These are phyloP conservation scores for Protomyces macrosporus DNA, from an alignment of 1,139 yeast genomes.

Conservation along the genomic window DNA sequence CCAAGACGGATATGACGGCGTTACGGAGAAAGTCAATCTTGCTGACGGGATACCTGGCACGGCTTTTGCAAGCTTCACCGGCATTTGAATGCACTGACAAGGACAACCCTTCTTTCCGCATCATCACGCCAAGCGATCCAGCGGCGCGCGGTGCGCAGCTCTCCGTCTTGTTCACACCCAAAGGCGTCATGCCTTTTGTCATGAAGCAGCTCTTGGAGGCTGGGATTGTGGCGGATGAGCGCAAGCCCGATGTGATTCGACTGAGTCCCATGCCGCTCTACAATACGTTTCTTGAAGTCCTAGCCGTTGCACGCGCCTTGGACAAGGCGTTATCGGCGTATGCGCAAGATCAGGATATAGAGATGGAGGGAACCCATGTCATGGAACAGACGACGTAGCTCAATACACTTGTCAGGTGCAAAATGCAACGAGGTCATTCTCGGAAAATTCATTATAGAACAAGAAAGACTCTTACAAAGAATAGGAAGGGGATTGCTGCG, in stretches of 20 bases:
- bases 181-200: constrained; percentile 61
- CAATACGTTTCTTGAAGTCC: constrained; percentile 65
- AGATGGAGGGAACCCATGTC: not conserved
- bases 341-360: not conserved
- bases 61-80: constrained; percentile 43
- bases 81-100: not conserved
- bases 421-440: too few relatives aligned
- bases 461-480: too few relatives aligned
- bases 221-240: constrained; percentile 79
- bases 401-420: too few relatives aligned
- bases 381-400: not conserved
- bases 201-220: constrained; percentile 45
- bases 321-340: not conserved
- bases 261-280: constrained; percentile 80
- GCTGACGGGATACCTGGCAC: constrained; percentile 56
- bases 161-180: constrained; percentile 61
- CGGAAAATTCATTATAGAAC: too few relatives aligned
- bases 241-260: constrained; percentile 82
- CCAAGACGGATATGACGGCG: constrained; percentile 51
- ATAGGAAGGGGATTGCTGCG: too few relatives aligned
- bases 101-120: constrained; percentile 44
- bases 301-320: not conserved
- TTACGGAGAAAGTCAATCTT: constrained; percentile 55
- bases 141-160: constrained; percentile 73
- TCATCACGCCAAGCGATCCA: constrained; percentile 63